Conservation (phyloP, 805 yeast genomes). For the Lipomyces spencermartinsiae region DNA sequence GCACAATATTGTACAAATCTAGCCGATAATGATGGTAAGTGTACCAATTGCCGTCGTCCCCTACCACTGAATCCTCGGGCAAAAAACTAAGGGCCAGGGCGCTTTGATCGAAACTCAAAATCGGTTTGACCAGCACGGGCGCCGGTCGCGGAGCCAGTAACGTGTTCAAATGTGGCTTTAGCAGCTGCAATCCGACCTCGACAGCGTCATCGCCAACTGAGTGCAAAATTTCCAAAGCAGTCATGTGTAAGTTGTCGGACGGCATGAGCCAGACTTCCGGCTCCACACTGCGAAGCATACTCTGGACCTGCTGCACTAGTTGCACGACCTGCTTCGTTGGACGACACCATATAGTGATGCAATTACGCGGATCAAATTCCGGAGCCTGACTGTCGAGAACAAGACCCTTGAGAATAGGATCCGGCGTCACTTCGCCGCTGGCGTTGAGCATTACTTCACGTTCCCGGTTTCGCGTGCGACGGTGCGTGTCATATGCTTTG, state of each 20-base stretch:
- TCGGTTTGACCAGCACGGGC: slow-evolving; percentile 32
- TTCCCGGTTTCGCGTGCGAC: slow-evolving; percentile 27
- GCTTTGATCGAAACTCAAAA: slow-evolving; percentile 30
- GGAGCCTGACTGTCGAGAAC: slow-evolving; percentile 30
- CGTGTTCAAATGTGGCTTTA: slow-evolving; percentile 19
- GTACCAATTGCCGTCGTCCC: slow-evolving; percentile 24
- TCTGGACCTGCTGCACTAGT: slow-evolving; percentile 25
- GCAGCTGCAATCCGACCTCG: neutral
- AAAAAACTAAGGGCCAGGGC: slow-evolving; percentile 36
- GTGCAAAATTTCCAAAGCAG: slow-evolving; percentile 36
- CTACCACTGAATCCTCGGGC: slow-evolving; percentile 18
- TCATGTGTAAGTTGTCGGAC: slow-evolving; percentile 36
- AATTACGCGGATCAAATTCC: slow-evolving; percentile 36
- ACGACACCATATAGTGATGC: slow-evolving; percentile 35
- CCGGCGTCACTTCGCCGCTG: slow-evolving; percentile 26
- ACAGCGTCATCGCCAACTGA: slow-evolving; percentile 26
- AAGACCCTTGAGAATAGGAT: slow-evolving; percentile 30
- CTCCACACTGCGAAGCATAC: slow-evolving; percentile 17
- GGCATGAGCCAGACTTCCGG: slow-evolving; percentile 40
- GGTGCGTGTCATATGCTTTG: slow-evolving; percentile 32
- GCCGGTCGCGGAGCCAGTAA: slow-evolving; percentile 32
- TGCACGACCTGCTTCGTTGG: slow-evolving; percentile 25
- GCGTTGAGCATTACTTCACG: slow-evolving; percentile 14
- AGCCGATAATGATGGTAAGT: slow-evolving; percentile 36
- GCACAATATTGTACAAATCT: slow-evolving; percentile 26